These are phyloP conservation scores for Arthrobotrys iridis DNA, from an alignment of 2,329 filamentous ascomycete genomes.

Conservation along the genomic window DNA sequence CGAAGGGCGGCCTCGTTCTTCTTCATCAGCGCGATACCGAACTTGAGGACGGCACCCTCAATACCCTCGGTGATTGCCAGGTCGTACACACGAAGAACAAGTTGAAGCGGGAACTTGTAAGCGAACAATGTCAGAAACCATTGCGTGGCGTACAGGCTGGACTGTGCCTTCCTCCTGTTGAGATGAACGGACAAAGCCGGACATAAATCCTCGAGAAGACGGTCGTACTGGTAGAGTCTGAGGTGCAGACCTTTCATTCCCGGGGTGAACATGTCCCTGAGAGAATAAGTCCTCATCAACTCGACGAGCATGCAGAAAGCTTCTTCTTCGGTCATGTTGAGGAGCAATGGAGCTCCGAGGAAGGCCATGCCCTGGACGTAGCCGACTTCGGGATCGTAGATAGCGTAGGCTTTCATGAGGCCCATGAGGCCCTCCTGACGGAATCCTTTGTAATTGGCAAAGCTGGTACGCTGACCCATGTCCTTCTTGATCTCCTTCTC, in stretches of 20 bases:
- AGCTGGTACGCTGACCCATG: conserved; percentile 90
- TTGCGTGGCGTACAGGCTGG: conserved; percentile 95
- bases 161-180: conserved; percentile 83
- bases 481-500: conserved; percentile 93
- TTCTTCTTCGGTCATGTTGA: conserved; percentile 98
- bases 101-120: conserved; percentile 94
- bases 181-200: conserved; percentile 95
- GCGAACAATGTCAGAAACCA: conserved; percentile 99
- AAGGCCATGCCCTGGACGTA: conserved; percentile 99
- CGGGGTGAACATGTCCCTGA: conserved; percentile 90
- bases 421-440: conserved; percentile 92
- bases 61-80: conserved; percentile 92
- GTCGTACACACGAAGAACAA: conserved; percentile 96
- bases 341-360: conserved; percentile 92
- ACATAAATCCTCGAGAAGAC: conserved; percentile 90
- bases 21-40: conserved; percentile 94
- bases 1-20: conserved; percentile 85
- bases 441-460: conserved; percentile 92
- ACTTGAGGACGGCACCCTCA: conserved; percentile 86
- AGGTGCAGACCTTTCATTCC: conserved; percentile 97
- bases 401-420: conserved; percentile 94
- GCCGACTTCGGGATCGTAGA: conserved; percentile 92
- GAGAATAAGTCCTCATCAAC: conserved; percentile 94
- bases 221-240: conserved; percentile 93
- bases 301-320: conserved; percentile 92